Conservation (phyloP, 2,329 filamentous ascomycete genomes). For the Tolypocladium guangdongense region DNA sequence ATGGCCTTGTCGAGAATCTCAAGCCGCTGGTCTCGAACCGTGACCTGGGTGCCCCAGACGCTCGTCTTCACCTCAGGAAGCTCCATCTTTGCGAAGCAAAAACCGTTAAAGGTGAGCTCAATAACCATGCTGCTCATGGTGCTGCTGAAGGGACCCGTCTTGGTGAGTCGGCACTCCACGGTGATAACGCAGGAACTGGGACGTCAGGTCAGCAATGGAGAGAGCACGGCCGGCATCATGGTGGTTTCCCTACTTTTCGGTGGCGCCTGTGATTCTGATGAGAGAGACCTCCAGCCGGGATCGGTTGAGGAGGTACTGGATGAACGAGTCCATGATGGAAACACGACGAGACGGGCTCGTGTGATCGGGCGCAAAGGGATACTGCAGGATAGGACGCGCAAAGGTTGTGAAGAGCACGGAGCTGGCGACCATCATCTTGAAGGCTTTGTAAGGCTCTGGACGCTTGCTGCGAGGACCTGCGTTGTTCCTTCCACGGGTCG, state of each 20-base stretch:
- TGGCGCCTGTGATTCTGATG: conserved; percentile 18
- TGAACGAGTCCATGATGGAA: conserved; percentile 14
- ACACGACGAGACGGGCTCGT: not conserved
- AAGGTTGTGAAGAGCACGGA: conserved; percentile 13
- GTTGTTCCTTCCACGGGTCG: not conserved
- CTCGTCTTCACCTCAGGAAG: conserved; percentile 18
- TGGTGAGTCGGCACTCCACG: conserved; percentile 18
- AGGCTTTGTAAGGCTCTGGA: not conserved
- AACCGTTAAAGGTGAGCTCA: conserved; percentile 18
- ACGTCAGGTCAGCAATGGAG: not conserved
- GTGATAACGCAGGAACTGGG: conserved; percentile 17
- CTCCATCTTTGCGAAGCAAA: conserved; percentile 16
- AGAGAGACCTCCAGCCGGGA: conserved; percentile 16
- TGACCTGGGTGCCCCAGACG: conserved; percentile 15
- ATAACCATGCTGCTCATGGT: conserved; percentile 17
- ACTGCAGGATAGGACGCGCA: conserved; percentile 10
- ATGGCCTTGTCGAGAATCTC: conserved; percentile 15
- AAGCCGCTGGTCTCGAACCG: conserved; percentile 15
- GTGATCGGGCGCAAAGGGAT: not conserved
- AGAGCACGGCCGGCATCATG: not conserved
- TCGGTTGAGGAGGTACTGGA: conserved; percentile 16
- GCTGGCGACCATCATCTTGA: not conserved
- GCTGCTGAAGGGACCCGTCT: conserved; percentile 18
- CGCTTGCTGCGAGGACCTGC: not conserved
- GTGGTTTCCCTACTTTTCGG: conserved; percentile 15